Evolutionary conservation across 176 grass and related monocot species (phyloP).

Genomic region (Metroxylon sagu): DNA sequence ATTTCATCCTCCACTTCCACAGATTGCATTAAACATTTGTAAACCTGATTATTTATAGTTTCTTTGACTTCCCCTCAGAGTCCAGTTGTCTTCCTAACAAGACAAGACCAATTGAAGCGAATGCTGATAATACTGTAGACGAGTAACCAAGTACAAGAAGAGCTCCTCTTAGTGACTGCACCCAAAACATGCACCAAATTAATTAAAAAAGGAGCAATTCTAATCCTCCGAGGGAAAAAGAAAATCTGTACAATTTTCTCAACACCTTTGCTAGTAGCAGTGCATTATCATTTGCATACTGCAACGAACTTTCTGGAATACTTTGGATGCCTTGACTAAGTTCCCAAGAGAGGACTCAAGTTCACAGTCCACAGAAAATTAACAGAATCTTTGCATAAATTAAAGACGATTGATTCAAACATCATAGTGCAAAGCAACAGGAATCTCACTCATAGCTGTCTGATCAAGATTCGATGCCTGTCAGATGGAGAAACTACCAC

Average conservation of each 20-base stretch:
- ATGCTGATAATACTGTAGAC: conserved; percentile 36
- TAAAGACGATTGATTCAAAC: background rate
- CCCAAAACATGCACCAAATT: conserved; percentile 6
- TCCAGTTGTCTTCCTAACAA: conserved; percentile 50
- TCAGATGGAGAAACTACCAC: too few relatives aligned
- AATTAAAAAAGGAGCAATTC: conserved; percentile 8
- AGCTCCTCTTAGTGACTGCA: conserved; percentile 59
- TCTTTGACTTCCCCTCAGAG: conserved; percentile 46
- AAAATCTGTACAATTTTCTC: too few relatives aligned
- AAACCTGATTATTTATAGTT: background rate
- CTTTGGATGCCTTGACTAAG: conserved; percentile 65
- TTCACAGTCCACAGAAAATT: background rate
- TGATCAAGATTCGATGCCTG: too few relatives aligned
- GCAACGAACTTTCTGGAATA: conserved; percentile 39
- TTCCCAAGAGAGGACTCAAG: conserved; percentile 61
- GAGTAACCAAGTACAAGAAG: conserved; percentile 63
- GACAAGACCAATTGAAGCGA: conserved; percentile 40
- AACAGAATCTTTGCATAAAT: background rate
- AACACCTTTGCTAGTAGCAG: conserved; percentile 47
- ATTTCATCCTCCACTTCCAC: too few relatives aligned
- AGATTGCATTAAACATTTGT: too few relatives aligned
- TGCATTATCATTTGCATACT: conserved; percentile 57
- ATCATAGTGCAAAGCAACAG: background rate
- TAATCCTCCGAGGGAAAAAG: too few relatives aligned
- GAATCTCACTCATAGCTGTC: background rate